Base-by-base conservation (phyloP, 2,329 filamentous ascomycete genomes). In the Nemania sp. region DNA sequence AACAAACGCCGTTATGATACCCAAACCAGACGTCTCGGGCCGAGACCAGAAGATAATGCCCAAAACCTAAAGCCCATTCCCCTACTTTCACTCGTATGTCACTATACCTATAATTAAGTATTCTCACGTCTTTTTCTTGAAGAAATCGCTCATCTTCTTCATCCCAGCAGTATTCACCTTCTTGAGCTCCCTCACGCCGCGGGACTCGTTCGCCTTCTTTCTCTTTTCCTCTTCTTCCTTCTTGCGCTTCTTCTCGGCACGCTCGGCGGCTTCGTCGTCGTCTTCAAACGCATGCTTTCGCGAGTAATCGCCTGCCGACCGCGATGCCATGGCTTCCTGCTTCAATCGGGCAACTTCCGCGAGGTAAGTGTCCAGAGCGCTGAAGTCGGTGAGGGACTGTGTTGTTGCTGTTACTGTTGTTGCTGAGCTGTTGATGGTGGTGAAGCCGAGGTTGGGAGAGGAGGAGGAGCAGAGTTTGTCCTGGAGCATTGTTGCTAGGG, bases 141-240 rank as follows among this genome's bases (percentile, higher is more conserved):
- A 99, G 74, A 99, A 99, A 57, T 86, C 83, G 68, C 90, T 96
- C 82, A 99, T 82, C 77, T 97, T 99, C 80, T 89, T 94, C 94
- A 99, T 99, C 1, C 94, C 94, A 19, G 75, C 83, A 0, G 88
- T 92, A 73, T 97, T 89, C 42, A 92, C 93, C 75, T 97, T 99
- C 70, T 89, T 89, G 66, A 99, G 70, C 42, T 92, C 82, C 68
- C 86, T 86, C 1, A 97, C 84, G 0, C 84, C 92, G 23, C 85
- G 80, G 58, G 89, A 94, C 73, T 90, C 82, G 20, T 77, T 78
- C 2, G 82, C 83, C 74, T 95, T 92, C 73, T 86, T 92, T 70
- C 84, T 87, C 75, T 87, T 89, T 54, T 96, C 92, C 54, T 96
- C 92, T 57, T 96, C 93, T 45, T 96, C 91, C 73, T 88, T 84